Conservation (phyloP, 208 protist species). For the Entamoeba nuttalli region DNA sequence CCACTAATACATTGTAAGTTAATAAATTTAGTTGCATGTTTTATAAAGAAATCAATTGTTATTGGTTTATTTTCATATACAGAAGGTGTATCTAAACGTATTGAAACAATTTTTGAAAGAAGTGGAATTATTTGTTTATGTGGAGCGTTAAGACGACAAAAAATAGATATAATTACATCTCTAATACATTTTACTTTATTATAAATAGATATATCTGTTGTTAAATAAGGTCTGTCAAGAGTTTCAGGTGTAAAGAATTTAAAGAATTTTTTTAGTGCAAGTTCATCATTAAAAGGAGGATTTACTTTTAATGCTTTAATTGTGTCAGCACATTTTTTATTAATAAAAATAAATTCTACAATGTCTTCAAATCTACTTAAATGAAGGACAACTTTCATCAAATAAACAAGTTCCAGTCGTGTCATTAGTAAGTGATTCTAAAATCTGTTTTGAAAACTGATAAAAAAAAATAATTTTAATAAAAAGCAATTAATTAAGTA, state of each 20-base stretch:
- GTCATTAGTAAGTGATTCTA: background rate
- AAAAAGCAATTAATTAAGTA: no score
- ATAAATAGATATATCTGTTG: background rate
- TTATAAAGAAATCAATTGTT: background rate
- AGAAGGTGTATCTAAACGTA: background rate
- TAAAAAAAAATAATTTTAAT: no score
- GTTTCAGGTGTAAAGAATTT: background rate
- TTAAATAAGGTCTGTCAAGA: background rate
- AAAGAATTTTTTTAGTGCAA: background rate
- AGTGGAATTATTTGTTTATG: background rate
- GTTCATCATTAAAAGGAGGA: background rate
- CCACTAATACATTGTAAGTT: background rate
- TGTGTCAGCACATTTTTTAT: background rate
- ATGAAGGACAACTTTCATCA: background rate
- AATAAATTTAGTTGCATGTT: background rate
- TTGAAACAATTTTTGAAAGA: background rate
- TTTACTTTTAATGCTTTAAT: background rate
- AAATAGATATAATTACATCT: background rate
- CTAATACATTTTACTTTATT: background rate
- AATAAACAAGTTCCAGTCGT: background rate
- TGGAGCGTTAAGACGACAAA: background rate
- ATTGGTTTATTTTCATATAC: background rate
- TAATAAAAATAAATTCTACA: background rate
- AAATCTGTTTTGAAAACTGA: no score
- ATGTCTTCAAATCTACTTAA: background rate